Evolutionary conservation across 306 rosid genomes (phyloP).

Genomic region (Hippophae tibetana): DNA sequence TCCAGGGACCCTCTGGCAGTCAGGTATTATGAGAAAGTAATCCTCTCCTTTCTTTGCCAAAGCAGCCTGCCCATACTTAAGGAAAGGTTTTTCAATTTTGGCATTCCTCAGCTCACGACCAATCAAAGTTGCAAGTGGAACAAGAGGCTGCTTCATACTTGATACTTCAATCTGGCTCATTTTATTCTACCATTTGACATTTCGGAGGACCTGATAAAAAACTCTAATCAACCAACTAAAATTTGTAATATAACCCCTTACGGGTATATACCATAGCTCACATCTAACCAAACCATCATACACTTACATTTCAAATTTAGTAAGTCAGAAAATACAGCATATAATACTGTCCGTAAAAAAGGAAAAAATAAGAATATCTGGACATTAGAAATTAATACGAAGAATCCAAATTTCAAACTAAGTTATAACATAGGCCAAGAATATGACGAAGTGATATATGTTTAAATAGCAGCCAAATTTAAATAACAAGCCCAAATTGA

Average conservation of each 20-base stretch:
- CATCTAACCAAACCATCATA: not conserved
- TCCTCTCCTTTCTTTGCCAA: slow-evolving; percentile 99
- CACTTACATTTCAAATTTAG: not conserved
- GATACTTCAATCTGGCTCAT: slow-evolving; percentile 64
- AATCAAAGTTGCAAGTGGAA: slow-evolving; percentile 84
- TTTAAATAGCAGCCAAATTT: too few relatives aligned
- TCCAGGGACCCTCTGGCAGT: slow-evolving; percentile 67
- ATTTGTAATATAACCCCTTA: not conserved
- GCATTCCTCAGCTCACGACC: slow-evolving; percentile 86
- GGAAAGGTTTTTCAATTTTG: slow-evolving; percentile 66
- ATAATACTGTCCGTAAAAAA: too few relatives aligned
- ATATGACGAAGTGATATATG: too few relatives aligned
- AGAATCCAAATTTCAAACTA: too few relatives aligned
- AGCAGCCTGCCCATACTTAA: slow-evolving; percentile 94
- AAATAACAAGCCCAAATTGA: too few relatives aligned
- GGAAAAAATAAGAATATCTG: too few relatives aligned
- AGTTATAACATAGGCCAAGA: too few relatives aligned
- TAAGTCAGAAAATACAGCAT: too few relatives aligned
- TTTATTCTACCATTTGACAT: slow-evolving; percentile 40
- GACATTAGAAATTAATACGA: too few relatives aligned
- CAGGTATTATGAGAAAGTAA: slow-evolving; percentile 74
- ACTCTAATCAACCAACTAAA: slow-evolving; percentile 13
- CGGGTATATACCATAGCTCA: not conserved
- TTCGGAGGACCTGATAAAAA: slow-evolving; percentile 25
- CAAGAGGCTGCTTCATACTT: slow-evolving; percentile 47